Evolutionary conservation across 768 basidiomycete genomes (phyloP).

Genomic region (Mycena haematopus): DNA sequence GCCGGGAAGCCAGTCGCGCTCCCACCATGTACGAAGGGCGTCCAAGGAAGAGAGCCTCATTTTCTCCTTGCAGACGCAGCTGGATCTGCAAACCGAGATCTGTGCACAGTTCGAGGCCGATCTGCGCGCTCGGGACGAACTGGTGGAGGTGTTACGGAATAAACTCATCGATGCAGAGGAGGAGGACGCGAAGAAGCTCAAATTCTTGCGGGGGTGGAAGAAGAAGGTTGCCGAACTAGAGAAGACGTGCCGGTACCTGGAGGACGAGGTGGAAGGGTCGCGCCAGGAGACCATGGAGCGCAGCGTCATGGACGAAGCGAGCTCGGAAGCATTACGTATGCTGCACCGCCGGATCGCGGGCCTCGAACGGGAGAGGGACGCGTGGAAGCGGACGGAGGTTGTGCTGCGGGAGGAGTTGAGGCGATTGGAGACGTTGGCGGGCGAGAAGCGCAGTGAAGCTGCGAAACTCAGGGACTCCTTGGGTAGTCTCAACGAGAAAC

Average conservation of each 20-base stretch:
- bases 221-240: conserved; percentile 81
- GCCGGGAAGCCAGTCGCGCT: conserved; percentile 45
- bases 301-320: conserved; percentile 86
- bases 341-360: conserved; percentile 81
- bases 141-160: conserved; percentile 65
- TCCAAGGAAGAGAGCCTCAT: conserved; percentile 80
- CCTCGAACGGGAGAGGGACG: conserved; percentile 71
- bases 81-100: conserved; percentile 74
- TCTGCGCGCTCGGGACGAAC: conserved; percentile 72
- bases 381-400: conserved; percentile 52
- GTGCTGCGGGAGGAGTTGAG: conserved; percentile 52
- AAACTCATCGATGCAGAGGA: conserved; percentile 63
- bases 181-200: conserved; percentile 66
- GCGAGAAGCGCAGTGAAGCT: conserved; percentile 51
- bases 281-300: conserved; percentile 82
- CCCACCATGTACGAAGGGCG: conserved; percentile 59
- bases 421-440: conserved; percentile 56
- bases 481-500: conserved; percentile 55
- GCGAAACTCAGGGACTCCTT: conserved; percentile 50
- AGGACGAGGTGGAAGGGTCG: conserved; percentile 89
- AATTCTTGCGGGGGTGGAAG: conserved; percentile 68
- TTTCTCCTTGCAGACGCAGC: conserved; percentile 74
- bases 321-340: conserved; percentile 77
- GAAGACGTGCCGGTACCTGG: conserved; percentile 64
- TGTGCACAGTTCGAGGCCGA: conserved; percentile 81